These are phyloP conservation scores for Aureobasidium sp. DNA, from an alignment of 2,329 filamentous ascomycete genomes.

Conservation along the genomic window DNA sequence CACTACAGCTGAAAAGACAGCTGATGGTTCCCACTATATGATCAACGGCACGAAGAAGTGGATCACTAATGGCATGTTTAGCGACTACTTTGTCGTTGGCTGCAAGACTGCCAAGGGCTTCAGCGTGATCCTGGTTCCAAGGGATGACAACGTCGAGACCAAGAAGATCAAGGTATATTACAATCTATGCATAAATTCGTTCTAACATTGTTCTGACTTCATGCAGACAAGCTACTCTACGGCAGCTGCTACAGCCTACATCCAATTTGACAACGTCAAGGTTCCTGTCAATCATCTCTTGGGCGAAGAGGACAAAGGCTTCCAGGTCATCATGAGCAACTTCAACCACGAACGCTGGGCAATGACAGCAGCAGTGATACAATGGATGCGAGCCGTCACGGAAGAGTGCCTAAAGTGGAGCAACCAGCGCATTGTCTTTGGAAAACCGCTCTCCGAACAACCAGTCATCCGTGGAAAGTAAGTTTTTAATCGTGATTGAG, in stretches of 20 bases:
- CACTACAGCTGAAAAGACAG: constrained; percentile 68
- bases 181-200: neutral
- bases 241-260: constrained; percentile 66
- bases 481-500: constrained; percentile 17
- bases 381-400: constrained; percentile 59
- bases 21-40: constrained; percentile 65
- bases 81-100: constrained; percentile 75
- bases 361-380: constrained; percentile 47
- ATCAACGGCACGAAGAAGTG: constrained; percentile 73
- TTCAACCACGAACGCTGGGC: constrained; percentile 61
- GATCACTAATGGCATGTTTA: constrained; percentile 75
- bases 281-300: constrained; percentile 71
- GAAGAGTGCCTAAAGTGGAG: constrained; percentile 85
- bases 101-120: constrained; percentile 73
- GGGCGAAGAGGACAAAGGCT: constrained; percentile 77
- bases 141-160: constrained; percentile 66
- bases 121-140: constrained; percentile 66
- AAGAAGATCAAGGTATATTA: constrained; percentile 54
- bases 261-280: constrained; percentile 81
- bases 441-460: constrained; percentile 73
- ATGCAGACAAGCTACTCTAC: constrained; percentile 63
- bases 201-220: neutral
- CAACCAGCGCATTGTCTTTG: constrained; percentile 78
- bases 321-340: constrained; percentile 75
- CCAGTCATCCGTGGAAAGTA: constrained; percentile 70